Evolutionary conservation across 495 filamentous ascomycete species (phyloP), one percentile per base, ranked within the genome.

Genomic region (Podospora bellae-mahoneyi): DNA sequence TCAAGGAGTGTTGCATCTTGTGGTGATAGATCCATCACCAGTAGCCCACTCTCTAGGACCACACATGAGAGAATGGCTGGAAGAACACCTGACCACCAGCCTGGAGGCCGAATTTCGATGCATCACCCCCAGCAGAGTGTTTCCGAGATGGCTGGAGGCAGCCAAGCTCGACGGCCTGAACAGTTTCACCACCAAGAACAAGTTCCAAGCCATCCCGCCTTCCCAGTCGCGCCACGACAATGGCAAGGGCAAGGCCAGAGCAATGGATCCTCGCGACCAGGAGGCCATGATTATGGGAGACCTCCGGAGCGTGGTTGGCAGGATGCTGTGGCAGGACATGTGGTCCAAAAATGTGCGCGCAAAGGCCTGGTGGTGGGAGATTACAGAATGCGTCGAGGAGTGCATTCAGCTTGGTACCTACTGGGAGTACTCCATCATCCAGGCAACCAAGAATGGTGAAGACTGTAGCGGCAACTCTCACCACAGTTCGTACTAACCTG

Each of bases 321-420:
- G 80, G 32, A 77, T 79, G 74, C 65, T 83, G 15, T 83, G 81
- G 81, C 75, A 78, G 61, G 78, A 81, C 44, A 73, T 80, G 1
- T 86, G 83, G 84, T 82, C 83, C 0, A 67, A 66, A 32, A 82
- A 77, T 65, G 82, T 83, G 13, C 72, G 74, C 54, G 80, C 75
- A 23, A 71, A 77, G 27, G 69, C 64, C 16, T 84, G 83, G 82
- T 86, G 84, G 83, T 85, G 83, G 83, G 81, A 86, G 26, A 80
- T 84, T 57, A 71, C 75, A 30, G 75, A 75, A 6, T 81, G 81
- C 53, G 70, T 84, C 1, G 76, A 79, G 60, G 84, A 86, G 64
- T 86, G 84, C 69, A 68, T 77, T 9, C 67, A 75, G 55, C 70
- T 79, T 54, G 78, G 81, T 2, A 86, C 84, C 0, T 75, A 75